Evolutionary conservation across 2,329 filamentous ascomycete species (phyloP).

Genomic region (Apiospora phragmitis): DNA sequence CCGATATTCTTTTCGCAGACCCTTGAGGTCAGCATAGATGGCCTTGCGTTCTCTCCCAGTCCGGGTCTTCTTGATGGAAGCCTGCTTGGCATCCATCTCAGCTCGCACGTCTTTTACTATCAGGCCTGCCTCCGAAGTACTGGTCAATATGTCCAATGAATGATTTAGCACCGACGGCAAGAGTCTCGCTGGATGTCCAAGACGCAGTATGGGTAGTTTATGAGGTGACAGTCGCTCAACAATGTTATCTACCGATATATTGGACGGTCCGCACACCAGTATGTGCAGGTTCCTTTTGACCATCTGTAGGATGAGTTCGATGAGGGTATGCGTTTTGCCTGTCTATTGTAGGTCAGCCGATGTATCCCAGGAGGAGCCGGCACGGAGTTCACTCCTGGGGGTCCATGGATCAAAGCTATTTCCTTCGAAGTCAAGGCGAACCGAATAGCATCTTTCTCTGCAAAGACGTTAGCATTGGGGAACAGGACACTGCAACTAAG

Average conservation of each 20-base stretch:
- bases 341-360: slow-evolving; percentile 50
- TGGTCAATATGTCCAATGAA: slow-evolving; percentile 87
- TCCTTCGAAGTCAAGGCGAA: slow-evolving; percentile 84
- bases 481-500: not conserved
- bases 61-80: slow-evolving; percentile 83
- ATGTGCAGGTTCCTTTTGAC: slow-evolving; percentile 72
- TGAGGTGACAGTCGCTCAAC: slow-evolving; percentile 86
- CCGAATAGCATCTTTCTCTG: slow-evolving; percentile 64
- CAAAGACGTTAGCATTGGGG: not conserved
- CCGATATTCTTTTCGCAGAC: slow-evolving; percentile 84
- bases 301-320: slow-evolving; percentile 93
- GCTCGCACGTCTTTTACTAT: slow-evolving; percentile 88
- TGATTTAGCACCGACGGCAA: slow-evolving; percentile 86
- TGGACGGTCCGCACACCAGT: slow-evolving; percentile 93
- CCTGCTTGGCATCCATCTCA: slow-evolving; percentile 92
- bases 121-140: slow-evolving; percentile 83
- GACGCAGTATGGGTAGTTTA: slow-evolving; percentile 81
- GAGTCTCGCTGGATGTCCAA: slow-evolving; percentile 90
- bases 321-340: slow-evolving; percentile 94
- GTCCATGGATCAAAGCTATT: slow-evolving; percentile 89
- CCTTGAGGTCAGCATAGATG: slow-evolving; percentile 83
- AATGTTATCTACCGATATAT: slow-evolving; percentile 97
- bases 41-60: slow-evolving; percentile 75
- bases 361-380: not conserved
- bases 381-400: slow-evolving; percentile 64